Percentiles rank a stretch among this genome's conserved stretches.
phyloP scores from a whole-genome alignment of 768 basidiomycete genomes.

The Tylopilus vinaceipallidus region DNA sequence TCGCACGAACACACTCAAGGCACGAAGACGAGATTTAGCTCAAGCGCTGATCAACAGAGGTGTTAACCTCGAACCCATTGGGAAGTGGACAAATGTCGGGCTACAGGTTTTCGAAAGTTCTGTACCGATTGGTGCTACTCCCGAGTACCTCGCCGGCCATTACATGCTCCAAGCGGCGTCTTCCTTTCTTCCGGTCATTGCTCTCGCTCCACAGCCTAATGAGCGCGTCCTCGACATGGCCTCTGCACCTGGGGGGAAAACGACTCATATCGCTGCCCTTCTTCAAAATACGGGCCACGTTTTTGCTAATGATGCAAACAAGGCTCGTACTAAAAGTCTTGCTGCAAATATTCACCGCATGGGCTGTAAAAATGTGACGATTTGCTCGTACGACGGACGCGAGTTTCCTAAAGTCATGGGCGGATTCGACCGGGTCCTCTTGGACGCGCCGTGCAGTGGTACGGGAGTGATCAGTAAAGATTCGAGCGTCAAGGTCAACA shows the following conservation, averaged over 20 bases:
- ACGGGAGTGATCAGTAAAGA: constrained; percentile 99
- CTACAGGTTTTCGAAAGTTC: constrained; percentile 97
- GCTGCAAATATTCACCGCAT: constrained; percentile 96
- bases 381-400: constrained; percentile 95
- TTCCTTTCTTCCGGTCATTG: constrained; percentile 98
- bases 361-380: constrained; percentile 96
- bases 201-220: constrained; percentile 86
- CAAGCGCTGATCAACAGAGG: constrained; percentile 93
- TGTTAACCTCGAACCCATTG: constrained; percentile 96
- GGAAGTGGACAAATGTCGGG: constrained; percentile 99
- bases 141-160: constrained; percentile 97
- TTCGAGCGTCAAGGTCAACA: constrained; percentile 95
- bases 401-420: constrained; percentile 99
- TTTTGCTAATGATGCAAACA: constrained; percentile 96
- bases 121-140: constrained; percentile 96
- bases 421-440: constrained; percentile 93
- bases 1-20: constrained; percentile 93
- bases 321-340: constrained; percentile 91
- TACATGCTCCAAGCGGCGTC: constrained; percentile 99
- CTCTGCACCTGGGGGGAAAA: constrained; percentile 96
- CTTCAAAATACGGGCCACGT: constrained; percentile 97
- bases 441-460: constrained; percentile 97
- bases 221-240: constrained; percentile 98
- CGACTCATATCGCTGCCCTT: constrained; percentile 95
- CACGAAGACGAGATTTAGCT: constrained; percentile 89